Conservation (phyloP, 1,284 basidiomycete species). For the Melampsora abietis-canadensis region DNA sequence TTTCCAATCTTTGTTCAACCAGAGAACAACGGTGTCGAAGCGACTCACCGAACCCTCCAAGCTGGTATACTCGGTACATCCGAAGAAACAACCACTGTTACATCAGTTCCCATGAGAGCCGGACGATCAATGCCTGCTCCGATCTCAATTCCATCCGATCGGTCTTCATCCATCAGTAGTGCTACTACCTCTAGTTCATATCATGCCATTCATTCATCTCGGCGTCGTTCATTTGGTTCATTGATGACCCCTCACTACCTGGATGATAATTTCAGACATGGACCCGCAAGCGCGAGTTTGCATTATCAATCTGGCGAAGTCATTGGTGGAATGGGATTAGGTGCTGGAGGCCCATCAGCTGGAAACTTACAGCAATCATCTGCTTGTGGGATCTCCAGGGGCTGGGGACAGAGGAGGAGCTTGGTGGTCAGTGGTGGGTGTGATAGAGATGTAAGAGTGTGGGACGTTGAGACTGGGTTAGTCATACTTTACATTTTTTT, state of each 20-base stretch:
- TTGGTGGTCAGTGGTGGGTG: conserved; percentile 88
- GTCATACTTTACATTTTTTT: conserved; percentile 48
- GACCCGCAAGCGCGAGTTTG: not conserved
- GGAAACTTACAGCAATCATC: conserved; percentile 58
- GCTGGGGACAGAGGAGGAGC: conserved; percentile 66
- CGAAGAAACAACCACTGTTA: not conserved
- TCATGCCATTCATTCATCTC: conserved; percentile 12
- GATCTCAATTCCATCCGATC: conserved; percentile 1
- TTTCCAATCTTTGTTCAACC: not conserved
- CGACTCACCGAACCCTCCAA: not conserved
- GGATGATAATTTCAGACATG: conserved; percentile 9
- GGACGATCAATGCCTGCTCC: conserved; percentile 6
- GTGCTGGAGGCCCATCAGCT: conserved; percentile 50
- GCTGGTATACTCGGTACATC: conserved; percentile 1
- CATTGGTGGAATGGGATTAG: conserved; percentile 49
- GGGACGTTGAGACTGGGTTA: conserved; percentile 82
- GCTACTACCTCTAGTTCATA: not conserved
- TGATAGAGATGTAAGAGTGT: conserved; percentile 82
- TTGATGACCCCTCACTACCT: conserved; percentile 20
- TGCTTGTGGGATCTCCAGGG: conserved; percentile 64
- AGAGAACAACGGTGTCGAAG: not conserved
- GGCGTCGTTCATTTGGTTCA: conserved; percentile 31
- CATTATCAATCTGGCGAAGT: conserved; percentile 25
- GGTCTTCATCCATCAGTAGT: not conserved
- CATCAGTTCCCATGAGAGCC: conserved; percentile 5